A percentile compares a stretch with the other conserved stretches of the same genome.
Conservation (phyloP, 768 basidiomycete genomes). For the Cystofilobasidium macerans region DNA sequence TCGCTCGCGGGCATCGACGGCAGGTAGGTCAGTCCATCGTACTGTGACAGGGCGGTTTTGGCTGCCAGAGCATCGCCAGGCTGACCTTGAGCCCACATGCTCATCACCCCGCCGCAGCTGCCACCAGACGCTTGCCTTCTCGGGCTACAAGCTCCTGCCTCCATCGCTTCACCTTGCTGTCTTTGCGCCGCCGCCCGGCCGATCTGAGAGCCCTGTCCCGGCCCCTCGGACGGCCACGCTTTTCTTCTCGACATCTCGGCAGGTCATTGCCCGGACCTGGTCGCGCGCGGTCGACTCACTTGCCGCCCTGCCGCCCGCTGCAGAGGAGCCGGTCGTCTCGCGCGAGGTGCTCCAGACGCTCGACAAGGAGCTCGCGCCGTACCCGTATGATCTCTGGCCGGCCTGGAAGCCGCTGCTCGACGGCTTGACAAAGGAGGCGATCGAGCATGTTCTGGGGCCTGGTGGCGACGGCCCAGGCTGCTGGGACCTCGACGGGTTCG, state of each 20-base stretch:
- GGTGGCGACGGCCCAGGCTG: neutral
- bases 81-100: neutral
- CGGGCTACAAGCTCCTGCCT: constrained; percentile 20
- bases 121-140: constrained; percentile 10
- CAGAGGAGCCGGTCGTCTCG: neutral
- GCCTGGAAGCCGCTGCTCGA: constrained; percentile 7
- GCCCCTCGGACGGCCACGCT: constrained; percentile 10
- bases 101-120: neutral
- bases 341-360: constrained; percentile 10
- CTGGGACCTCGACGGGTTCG: constrained; percentile 25
- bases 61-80: neutral
- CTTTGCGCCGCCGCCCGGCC: constrained; percentile 7
- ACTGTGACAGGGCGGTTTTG: no score
- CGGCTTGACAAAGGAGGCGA: neutral
- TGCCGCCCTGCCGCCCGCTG: neutral
- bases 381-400: constrained; percentile 13
- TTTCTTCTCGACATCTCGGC: constrained; percentile 12
- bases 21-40: constrained; percentile 14
- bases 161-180: constrained; percentile 15
- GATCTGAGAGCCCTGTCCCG: neutral
- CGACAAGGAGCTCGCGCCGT: constrained; percentile 24
- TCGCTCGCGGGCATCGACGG: constrained; percentile 22
- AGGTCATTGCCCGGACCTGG: constrained; percentile 10
- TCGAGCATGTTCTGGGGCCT: neutral
- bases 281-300: neutral